Base-by-base conservation (phyloP, 257 asterid species). In the Petrea volubilis region DNA sequence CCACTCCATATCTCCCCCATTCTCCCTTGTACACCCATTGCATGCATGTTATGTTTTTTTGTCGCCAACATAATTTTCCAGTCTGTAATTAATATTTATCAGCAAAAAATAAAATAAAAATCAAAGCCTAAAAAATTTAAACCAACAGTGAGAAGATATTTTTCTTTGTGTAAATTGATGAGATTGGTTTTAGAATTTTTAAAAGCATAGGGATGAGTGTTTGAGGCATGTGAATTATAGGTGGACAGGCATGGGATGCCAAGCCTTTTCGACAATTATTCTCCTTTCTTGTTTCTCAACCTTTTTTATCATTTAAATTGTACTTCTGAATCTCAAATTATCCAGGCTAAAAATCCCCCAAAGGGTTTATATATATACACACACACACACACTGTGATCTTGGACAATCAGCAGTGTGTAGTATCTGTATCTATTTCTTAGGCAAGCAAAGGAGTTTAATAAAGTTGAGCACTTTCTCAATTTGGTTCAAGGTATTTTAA, bases 221-320 rank as follows among this genome's bases (percentile, higher is more conserved):
- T 64, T 9, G 76, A 14, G 79, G 77, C 90, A 88, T 80, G 95
- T 88, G 90, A 88, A 56, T 24, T 78, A 29, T 77, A 74, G 89
- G 80, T 83, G 88, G 76, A 79, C 64, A 77, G 82, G 90, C 85
- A 90, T 90, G 94, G 96, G 90, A 82, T 68, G 72, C 80, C 83
- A 67, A 70, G 56, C 80, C 79, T 82, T 74, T 71, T 38, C 78
- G 76, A 79, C 91, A 80, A 77, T 85, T 80, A 89, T 85, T 80
- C 88, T 77, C 67, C 36, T 40, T 58, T 65, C 46, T 25, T 59
- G 50, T 58, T 73, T 9, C 46, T 43, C 49, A 9, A 10, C 61
- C 60, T 34, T 49, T 66, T 72, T 76, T 70, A 7, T 73, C 67
- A 66, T 65, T 74, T 62, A 72, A 63, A 57, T 28, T 52, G n/a